Base-by-base conservation (phyloP, 176 grass and related monocot species). In the Zoysia japonica region DNA sequence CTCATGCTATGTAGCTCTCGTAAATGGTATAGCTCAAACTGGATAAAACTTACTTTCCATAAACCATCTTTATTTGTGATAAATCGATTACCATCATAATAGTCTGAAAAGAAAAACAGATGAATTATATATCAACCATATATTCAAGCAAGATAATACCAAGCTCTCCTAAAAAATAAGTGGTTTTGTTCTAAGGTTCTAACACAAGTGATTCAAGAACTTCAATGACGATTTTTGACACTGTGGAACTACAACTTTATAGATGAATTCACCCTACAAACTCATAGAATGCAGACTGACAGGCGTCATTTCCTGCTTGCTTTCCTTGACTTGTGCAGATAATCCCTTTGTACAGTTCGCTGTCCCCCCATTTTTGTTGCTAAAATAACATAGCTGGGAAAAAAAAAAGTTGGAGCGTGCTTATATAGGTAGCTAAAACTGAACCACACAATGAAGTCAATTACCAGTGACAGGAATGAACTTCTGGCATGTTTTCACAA, bases 21-120 rank as follows among this genome's bases (percentile, higher is more conserved):
- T 42, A 76, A 77, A 64, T 38, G 46, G 63, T 42, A 28, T 28
- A 28, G 28, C 28, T 70, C n/a, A 82, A 28, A 59, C 35, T 67
- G 35, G 39, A 78, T 8, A 78, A 43, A 47, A 87, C 96, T 93
- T 93, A 93, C 96, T 91, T 99, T 99, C 86, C 78, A 83, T 52
- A 86, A 42, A 63, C 90, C 92, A 88, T 93, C 92, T 88, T 95
- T 86, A 88, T 36, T 93, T 80, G 79, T 99, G 42, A 95, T 93
- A 78, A 99, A 99, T 2, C 76, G 83, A 40, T 95, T 82, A 83
- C 70, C 86, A 11, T 99, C 96, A 88, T 99, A 99, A 70, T 69
- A 91, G 74, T 87, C 96, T 97, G 88, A 70, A 70, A 89, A 64
- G 47, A 86, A 50, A 86, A 80, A 89, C 65, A 52, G 6, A 67